These are phyloP conservation scores for Agarophyton chilense DNA, from an alignment of 23 red algal species.

Conservation along the genomic window DNA sequence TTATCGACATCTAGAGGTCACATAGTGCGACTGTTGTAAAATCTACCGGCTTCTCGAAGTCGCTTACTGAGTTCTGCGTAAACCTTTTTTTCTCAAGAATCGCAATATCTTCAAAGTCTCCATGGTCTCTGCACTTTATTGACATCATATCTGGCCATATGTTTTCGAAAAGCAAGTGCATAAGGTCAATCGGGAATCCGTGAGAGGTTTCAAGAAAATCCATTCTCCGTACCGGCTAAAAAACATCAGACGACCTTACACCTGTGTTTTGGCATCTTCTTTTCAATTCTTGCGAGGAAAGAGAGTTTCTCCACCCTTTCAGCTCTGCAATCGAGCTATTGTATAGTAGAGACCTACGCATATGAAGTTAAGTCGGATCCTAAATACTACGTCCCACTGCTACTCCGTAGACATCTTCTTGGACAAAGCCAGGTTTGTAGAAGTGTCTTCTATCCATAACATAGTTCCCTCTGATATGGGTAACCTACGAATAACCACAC, in stretches of 20 bases:
- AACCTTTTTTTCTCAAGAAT: background rate
- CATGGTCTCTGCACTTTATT: background rate
- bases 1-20: background rate
- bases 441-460: background rate
- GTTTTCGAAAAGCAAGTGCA: conserved; percentile 40
- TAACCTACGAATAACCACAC: background rate
- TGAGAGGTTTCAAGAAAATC: background rate
- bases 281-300: background rate
- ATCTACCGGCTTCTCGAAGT: background rate
- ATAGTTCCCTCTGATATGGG: background rate
- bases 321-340: background rate
- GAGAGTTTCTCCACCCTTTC: background rate
- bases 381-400: background rate
- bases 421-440: background rate
- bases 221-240: background rate
- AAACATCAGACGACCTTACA: background rate
- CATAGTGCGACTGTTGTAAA: background rate
- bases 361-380: background rate
- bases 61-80: background rate
- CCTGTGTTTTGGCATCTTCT: background rate
- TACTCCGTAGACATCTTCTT: background rate
- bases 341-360: background rate
- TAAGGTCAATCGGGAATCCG: conserved; percentile 25
- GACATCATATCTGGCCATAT: background rate
- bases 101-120: background rate